Evolutionary conservation across 2,329 filamentous ascomycete genomes (phyloP).

Genomic region (Ramularia endophylla): DNA sequence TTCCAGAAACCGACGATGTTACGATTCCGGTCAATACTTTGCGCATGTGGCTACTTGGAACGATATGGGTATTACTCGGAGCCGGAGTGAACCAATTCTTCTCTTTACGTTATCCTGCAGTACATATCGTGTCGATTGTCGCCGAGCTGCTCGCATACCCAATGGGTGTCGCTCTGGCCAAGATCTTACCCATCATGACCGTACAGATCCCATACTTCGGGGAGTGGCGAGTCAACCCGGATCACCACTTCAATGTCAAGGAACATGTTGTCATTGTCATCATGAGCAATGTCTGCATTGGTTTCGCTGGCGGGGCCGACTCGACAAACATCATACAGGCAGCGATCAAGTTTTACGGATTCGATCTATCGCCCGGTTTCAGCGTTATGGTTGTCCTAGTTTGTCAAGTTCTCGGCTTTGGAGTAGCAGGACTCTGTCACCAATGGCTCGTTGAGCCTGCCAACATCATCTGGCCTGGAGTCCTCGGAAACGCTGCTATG

Average conservation of each 20-base stretch:
- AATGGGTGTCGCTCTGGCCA: conserved; percentile 74
- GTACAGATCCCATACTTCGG: conserved; percentile 47
- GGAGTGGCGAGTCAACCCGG: conserved; percentile 24
- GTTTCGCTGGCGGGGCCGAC: conserved; percentile 53
- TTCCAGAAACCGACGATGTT: conserved; percentile 56
- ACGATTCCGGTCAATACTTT: conserved; percentile 60
- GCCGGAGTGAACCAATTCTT: conserved; percentile 68
- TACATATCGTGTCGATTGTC: conserved; percentile 84
- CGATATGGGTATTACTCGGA: conserved; percentile 40
- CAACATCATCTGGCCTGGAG: conserved; percentile 89
- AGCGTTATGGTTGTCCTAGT: conserved; percentile 78
- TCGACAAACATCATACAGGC: conserved; percentile 62
- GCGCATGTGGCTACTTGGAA: conserved; percentile 42
- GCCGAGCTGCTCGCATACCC: conserved; percentile 79
- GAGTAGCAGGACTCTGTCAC: conserved; percentile 75
- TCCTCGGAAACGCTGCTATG: conserved; percentile 83
- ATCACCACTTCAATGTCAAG: conserved; percentile 25
- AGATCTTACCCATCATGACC: conserved; percentile 53
- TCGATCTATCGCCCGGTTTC: conserved; percentile 69
- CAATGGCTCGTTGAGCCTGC: conserved; percentile 77
- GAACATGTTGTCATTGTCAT: conserved; percentile 44
- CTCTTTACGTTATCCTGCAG: conserved; percentile 82
- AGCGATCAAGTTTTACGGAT: conserved; percentile 83
- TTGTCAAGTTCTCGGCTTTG: conserved; percentile 80
- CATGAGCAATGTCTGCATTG: conserved; percentile 41